A percentile compares a stretch with the other conserved stretches of the same genome.
Conservation (phyloP, 2,329 filamentous ascomycete genomes). For the Penicillium sp. region DNA sequence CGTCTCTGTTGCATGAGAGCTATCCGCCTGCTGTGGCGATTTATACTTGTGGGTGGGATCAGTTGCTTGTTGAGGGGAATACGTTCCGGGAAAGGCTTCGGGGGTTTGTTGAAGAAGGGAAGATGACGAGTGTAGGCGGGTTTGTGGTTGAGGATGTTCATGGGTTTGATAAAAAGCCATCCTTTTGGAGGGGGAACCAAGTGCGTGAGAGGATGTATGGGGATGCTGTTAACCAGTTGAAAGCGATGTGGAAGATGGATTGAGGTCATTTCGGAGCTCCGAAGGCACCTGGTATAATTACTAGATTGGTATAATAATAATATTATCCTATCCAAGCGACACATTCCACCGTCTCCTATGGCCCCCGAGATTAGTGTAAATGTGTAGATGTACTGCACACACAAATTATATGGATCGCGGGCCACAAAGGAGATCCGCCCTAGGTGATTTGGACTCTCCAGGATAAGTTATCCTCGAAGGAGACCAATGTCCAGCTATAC, state of each 20-base stretch:
- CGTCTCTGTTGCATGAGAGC: conserved; percentile 6
- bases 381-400: no score
- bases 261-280: not conserved
- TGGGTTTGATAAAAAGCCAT: conserved; percentile 26
- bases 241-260: conserved; percentile 16
- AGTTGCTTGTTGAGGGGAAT: conserved; percentile 22
- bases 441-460: no score
- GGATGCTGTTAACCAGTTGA: conserved; percentile 19
- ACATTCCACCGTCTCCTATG: no score
- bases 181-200: conserved; percentile 14
- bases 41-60: conserved; percentile 26
- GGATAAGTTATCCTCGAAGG: no score
- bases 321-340: no score
- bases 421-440: no score
- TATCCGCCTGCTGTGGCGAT: conserved; percentile 17
- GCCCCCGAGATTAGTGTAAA: no score
- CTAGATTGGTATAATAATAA: no score
- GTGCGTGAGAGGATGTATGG: conserved; percentile 18
- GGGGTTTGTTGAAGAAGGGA: conserved; percentile 10
- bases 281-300: not conserved
- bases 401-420: no score
- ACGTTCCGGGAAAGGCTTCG: conserved; percentile 17
- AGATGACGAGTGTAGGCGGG: conserved; percentile 15
- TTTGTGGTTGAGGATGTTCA: conserved; percentile 17
- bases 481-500: no score